Percentiles rank a stretch among this genome's conserved stretches.
Conservation (phyloP, 257 asterid genomes). For the Salvia rosmarinus region DNA sequence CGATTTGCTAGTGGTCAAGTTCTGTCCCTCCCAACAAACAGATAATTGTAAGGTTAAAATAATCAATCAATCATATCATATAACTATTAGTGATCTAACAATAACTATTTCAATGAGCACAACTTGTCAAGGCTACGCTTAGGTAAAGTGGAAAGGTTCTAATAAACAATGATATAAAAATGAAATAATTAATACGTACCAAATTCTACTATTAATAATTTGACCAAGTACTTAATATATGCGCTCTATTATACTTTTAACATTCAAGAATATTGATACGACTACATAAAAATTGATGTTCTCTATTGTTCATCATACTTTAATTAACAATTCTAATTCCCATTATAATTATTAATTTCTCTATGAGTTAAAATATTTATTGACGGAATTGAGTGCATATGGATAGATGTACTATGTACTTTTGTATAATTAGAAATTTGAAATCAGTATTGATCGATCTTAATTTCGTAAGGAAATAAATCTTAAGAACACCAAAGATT, state of each 20-base stretch:
- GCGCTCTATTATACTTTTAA: too few relatives aligned
- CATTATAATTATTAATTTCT: not conserved
- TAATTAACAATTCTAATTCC: too few relatives aligned
- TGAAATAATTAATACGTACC: not conserved
- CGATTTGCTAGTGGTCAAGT: constrained; percentile 1
- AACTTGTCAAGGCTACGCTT: not conserved
- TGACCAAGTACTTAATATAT: too few relatives aligned
- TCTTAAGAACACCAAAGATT: too few relatives aligned
- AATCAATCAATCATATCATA: constrained; percentile 19
- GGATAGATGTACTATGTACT: too few relatives aligned
- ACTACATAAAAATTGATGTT: not conserved
- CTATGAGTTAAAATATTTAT: too few relatives aligned
- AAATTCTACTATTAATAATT: not conserved
- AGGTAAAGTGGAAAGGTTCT: not conserved
- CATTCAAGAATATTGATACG: not conserved
- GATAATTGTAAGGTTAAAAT: constrained; percentile 1
- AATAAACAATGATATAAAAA: not conserved
- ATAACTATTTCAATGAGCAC: constrained; percentile 26
- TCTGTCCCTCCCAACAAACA: not conserved
- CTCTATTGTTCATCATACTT: too few relatives aligned
- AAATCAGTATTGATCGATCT: too few relatives aligned
- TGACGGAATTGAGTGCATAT: too few relatives aligned
- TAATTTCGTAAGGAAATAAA: too few relatives aligned
- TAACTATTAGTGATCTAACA: constrained; percentile 14
- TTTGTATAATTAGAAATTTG: too few relatives aligned